These are phyloP conservation scores for Apiotrichum mycotoxinovorans DNA, from an alignment of 1,284 basidiomycete genomes.

Conservation along the genomic window DNA sequence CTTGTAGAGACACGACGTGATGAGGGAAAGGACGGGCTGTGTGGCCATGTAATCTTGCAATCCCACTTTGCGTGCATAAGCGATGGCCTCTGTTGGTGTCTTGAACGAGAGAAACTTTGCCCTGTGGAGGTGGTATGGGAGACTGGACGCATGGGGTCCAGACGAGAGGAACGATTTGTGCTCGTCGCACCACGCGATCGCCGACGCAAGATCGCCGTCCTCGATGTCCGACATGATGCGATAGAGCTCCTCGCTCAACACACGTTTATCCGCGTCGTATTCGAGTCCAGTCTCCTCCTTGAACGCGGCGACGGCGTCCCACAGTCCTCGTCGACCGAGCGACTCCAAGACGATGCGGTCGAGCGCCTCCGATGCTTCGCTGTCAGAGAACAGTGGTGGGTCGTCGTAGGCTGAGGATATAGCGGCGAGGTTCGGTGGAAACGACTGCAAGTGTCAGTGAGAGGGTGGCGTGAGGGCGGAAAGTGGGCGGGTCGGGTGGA, in stretches of 20 bases:
- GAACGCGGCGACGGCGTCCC: conserved; percentile 40
- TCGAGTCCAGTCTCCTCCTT: conserved; percentile 61
- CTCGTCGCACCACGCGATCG: conserved; percentile 72
- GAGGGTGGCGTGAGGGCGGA: neutral
- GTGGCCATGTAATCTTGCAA: conserved; percentile 66
- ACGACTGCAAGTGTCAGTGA: conserved; percentile 33
- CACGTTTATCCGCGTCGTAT: conserved; percentile 59
- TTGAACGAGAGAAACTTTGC: conserved; percentile 69
- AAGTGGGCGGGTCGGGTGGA: neutral
- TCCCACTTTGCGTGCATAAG: conserved; percentile 64
- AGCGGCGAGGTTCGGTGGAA: conserved; percentile 40
- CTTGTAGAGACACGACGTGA: conserved; percentile 65
- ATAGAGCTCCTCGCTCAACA: conserved; percentile 68
- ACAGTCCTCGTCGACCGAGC: conserved; percentile 40
- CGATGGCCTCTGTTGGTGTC: conserved; percentile 55
- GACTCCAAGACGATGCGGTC: conserved; percentile 41
- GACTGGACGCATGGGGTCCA: conserved; percentile 61
- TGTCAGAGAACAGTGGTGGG: conserved; percentile 42
- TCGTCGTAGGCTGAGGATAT: conserved; percentile 44
- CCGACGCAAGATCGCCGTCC: conserved; percentile 64
- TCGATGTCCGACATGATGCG: conserved; percentile 66
- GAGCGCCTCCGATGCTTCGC: conserved; percentile 30
- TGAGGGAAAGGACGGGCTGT: conserved; percentile 73
- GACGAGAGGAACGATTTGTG: conserved; percentile 63
- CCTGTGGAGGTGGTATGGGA: conserved; percentile 82